Conservation (phyloP, 805 yeast species). For the Kuraishia cidri region DNA sequence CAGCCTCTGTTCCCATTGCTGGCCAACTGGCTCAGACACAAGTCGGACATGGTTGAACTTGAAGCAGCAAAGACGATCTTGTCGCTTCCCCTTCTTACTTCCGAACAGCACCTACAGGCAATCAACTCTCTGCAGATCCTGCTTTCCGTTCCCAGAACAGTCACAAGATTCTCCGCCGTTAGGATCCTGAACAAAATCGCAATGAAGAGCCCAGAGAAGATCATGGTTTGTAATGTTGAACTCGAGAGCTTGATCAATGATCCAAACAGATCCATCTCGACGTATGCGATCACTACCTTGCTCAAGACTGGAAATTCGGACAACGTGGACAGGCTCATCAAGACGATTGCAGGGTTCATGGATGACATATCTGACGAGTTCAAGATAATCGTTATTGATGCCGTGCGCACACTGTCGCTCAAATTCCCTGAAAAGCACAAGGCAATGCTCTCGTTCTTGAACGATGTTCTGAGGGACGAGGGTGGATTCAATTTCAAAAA, state of each 20-base stretch:
- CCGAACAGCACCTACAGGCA: constrained; percentile 62
- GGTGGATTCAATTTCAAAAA: constrained; percentile 84
- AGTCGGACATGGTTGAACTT: constrained; percentile 81
- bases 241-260: constrained; percentile 84
- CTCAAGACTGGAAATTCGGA: constrained; percentile 92
- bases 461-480: constrained; percentile 81
- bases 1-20: constrained; percentile 56
- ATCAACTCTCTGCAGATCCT: constrained; percentile 67
- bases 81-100: constrained; percentile 42
- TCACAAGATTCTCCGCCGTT: constrained; percentile 89
- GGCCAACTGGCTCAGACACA: constrained; percentile 64
- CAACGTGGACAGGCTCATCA: constrained; percentile 80
- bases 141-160: constrained; percentile 80
- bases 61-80: constrained; percentile 82
- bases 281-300: constrained; percentile 93
- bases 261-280: constrained; percentile 84
- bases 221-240: constrained; percentile 73
- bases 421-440: constrained; percentile 91
- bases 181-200: constrained; percentile 84
- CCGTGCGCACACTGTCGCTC: constrained; percentile 82
- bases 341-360: constrained; percentile 81
- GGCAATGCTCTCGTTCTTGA: constrained; percentile 70
- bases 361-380: constrained; percentile 94
- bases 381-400: constrained; percentile 90
- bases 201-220: constrained; percentile 68